These are phyloP conservation scores for Prunus persica DNA, from an alignment of 306 rosid genomes.

Conservation along the genomic window DNA sequence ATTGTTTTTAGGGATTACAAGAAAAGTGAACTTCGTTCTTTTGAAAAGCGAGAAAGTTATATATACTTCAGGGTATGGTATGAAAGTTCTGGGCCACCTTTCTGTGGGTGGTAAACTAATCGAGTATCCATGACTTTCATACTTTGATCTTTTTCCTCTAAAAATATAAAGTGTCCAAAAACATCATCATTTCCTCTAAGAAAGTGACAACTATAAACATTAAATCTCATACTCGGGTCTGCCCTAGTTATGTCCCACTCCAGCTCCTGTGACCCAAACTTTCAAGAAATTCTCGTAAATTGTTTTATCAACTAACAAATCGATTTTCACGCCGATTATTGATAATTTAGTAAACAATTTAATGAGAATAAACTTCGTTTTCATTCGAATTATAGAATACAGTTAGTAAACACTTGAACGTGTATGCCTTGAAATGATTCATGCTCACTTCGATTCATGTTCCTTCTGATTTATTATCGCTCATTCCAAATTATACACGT, in stretches of 20 bases:
- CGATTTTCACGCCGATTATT: too few species aligned
- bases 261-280: slow-evolving; percentile 23
- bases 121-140: slow-evolving; percentile 36
- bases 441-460: too few species aligned
- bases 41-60: too few species aligned
- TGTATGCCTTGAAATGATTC: too few species aligned
- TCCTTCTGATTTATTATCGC: too few species aligned
- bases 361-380: too few species aligned
- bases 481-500: too few species aligned
- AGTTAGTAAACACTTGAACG: too few species aligned
- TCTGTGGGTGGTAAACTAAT: slow-evolving; percentile 30
- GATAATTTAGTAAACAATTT: too few species aligned
- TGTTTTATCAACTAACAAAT: not conserved
- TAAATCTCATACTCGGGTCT: slow-evolving; percentile 39
- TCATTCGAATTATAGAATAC: too few species aligned
- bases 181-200: slow-evolving; percentile 48
- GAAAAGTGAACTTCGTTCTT: too few species aligned
- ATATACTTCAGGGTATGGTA: not conserved
- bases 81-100: slow-evolving; percentile 9
- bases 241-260: slow-evolving; percentile 38
- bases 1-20: too few species aligned
- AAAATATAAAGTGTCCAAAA: slow-evolving; percentile 26
- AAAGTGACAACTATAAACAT: slow-evolving; percentile 34
- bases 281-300: not conserved
- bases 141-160: slow-evolving; percentile 24